These are phyloP conservation scores for Penicillium waksmanii DNA, from an alignment of 495 filamentous ascomycete genomes.

Conservation along the genomic window DNA sequence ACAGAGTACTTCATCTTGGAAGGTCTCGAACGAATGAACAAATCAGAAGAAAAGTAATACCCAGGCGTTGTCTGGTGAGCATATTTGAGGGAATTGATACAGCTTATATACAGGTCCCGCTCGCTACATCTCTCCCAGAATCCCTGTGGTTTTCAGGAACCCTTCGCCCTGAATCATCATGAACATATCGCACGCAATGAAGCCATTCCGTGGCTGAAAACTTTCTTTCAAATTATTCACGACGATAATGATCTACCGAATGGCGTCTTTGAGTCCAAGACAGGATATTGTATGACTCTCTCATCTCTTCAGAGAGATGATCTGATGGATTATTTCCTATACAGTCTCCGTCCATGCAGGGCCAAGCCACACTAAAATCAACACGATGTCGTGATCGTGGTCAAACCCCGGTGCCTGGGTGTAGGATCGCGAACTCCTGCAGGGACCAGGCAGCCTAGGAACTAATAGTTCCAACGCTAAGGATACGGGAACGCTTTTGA, in stretches of 20 bases:
- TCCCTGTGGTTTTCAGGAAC: slow-evolving; percentile 4
- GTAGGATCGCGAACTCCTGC: not conserved
- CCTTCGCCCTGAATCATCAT: slow-evolving; percentile 5
- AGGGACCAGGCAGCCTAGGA: slow-evolving; percentile 1
- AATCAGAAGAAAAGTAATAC: slow-evolving; percentile 1
- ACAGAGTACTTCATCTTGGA: slow-evolving; percentile 31
- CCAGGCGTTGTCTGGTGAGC: slow-evolving; percentile 23
- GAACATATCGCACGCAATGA: slow-evolving; percentile 24
- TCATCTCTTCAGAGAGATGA: not conserved
- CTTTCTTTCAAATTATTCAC: slow-evolving; percentile 15
- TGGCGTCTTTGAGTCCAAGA: slow-evolving; percentile 14
- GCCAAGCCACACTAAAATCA: slow-evolving; percentile 14
- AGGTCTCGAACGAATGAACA: not conserved
- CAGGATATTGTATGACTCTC: not conserved
- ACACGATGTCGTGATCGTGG: slow-evolving; percentile 22
- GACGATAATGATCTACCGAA: slow-evolving; percentile 20
- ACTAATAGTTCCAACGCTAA: slow-evolving; percentile 10
- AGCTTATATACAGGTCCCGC: slow-evolving; percentile 26
- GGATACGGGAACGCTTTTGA: not conserved
- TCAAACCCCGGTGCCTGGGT: slow-evolving; percentile 5
- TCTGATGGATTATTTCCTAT: not conserved
- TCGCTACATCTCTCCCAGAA: not conserved
- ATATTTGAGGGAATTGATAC: slow-evolving; percentile 33
- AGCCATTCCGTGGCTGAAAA: not conserved
- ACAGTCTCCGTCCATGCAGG: not conserved